Conservation (phyloP, 345 rosid species). For the Abelmoschus esculentus region DNA sequence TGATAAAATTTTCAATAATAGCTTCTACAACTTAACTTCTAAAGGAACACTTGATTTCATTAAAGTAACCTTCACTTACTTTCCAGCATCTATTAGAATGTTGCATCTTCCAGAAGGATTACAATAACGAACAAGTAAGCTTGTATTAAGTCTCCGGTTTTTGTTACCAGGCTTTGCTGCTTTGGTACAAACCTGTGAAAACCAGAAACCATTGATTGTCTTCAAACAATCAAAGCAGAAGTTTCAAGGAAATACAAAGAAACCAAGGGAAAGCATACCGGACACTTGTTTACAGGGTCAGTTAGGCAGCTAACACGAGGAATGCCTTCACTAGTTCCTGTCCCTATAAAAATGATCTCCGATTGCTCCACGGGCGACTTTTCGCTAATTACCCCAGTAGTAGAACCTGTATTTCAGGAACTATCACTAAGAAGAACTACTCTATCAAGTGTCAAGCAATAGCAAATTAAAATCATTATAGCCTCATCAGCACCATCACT, state of each 20-base stretch:
- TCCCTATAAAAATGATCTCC: conserved; percentile 81
- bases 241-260: not conserved
- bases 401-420: conserved; percentile 31
- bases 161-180: conserved; percentile 66
- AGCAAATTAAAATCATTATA: not conserved
- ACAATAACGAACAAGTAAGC: conserved; percentile 57
- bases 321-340: conserved; percentile 96
- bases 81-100: conserved; percentile 82
- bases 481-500: not conserved
- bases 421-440: conserved; percentile 8
- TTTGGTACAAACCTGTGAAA: conserved; percentile 64
- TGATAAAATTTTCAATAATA: not conserved
- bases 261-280: conserved; percentile 36
- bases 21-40: not conserved
- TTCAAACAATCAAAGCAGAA: conserved; percentile 8
- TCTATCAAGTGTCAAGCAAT: not conserved
- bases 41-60: not conserved
- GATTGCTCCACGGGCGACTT: conserved; percentile 31
- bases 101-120: conserved; percentile 42
- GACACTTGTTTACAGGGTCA: conserved; percentile 65
- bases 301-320: conserved; percentile 93
- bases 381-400: conserved; percentile 20
- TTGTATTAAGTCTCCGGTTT: conserved; percentile 73
- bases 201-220: conserved; percentile 10
- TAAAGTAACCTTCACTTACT: conserved; percentile 46